Conservation (phyloP, 2,329 filamentous ascomycete genomes). For the Xylaria sp. region DNA sequence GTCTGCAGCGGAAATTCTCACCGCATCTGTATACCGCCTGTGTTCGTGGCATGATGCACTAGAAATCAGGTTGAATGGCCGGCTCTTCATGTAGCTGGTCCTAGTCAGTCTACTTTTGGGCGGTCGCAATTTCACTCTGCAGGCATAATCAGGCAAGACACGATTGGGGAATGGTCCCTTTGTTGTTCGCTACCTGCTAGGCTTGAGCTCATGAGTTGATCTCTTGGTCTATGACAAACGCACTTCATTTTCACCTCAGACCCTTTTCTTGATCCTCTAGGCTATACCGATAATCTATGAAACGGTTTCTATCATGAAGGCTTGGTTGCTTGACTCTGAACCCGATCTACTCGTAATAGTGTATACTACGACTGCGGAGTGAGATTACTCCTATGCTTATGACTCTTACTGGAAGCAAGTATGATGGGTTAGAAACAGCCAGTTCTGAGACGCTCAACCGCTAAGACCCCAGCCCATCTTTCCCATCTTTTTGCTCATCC, state of each 20-base stretch:
- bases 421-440: background rate
- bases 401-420: background rate
- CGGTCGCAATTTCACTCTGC: background rate
- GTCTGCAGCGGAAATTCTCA: constrained; percentile 13
- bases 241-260: background rate
- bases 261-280: background rate
- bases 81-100: background rate
- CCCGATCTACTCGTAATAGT: background rate
- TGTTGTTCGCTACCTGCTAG: background rate
- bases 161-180: background rate
- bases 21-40: constrained; percentile 12
- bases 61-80: background rate
- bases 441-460: background rate
- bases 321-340: background rate
- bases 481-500: background rate
- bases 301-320: constrained; percentile 9
- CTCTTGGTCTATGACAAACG: background rate
- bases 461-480: constrained; percentile 7
- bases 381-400: background rate
- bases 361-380: background rate
- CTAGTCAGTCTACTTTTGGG: background rate
- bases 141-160: background rate
- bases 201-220: background rate
- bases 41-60: background rate
- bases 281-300: constrained; percentile 14